Evolutionary conservation across 2,329 filamentous ascomycete genomes (phyloP).

Genomic region (Exutisphaerella laricina): DNA sequence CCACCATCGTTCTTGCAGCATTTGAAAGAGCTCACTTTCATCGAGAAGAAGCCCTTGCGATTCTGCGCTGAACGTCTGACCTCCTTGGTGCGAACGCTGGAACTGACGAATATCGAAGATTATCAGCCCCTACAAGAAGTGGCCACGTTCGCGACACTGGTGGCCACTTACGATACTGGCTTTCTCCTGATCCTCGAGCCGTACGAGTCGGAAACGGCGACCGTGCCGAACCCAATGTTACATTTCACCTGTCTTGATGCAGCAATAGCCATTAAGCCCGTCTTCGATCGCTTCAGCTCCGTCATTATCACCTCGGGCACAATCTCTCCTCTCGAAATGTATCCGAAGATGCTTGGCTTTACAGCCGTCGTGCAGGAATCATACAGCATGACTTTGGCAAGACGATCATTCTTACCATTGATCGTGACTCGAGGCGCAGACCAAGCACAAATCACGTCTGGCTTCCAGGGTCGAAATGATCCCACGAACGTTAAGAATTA

Average conservation of each 20-base stretch:
- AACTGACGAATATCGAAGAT: conserved; percentile 96
- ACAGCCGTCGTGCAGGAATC: conserved; percentile 90
- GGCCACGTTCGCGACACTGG: conserved; percentile 91
- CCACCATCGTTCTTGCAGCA: conserved; percentile 89
- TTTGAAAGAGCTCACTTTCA: conserved; percentile 92
- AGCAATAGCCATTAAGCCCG: conserved; percentile 94
- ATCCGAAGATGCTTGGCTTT: conserved; percentile 97
- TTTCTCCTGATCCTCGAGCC: conserved; percentile 96
- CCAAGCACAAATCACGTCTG: conserved; percentile 85
- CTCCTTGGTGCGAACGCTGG: conserved; percentile 87
- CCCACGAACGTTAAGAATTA: conserved; percentile 97
- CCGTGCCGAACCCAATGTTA: conserved; percentile 92
- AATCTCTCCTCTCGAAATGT: conserved; percentile 96
- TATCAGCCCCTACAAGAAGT: conserved; percentile 96
- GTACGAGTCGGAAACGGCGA: conserved; percentile 90
- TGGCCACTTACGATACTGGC: conserved; percentile 93
- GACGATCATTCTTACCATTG: conserved; percentile 95
- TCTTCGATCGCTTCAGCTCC: conserved; percentile 95
- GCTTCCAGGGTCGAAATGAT: conserved; percentile 93
- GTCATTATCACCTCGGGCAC: conserved; percentile 98
- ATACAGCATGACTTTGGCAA: conserved; percentile 91
- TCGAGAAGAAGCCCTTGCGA: conserved; percentile 87
- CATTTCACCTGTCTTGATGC: conserved; percentile 97
- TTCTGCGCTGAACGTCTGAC: conserved; percentile 95
- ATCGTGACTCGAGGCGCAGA: conserved; percentile 94